A percentile compares a stretch with the other conserved stretches of the same genome.
Evolutionary conservation across 73 alveolate species (phyloP).

Genomic region (Halteria grandinella): DNA sequence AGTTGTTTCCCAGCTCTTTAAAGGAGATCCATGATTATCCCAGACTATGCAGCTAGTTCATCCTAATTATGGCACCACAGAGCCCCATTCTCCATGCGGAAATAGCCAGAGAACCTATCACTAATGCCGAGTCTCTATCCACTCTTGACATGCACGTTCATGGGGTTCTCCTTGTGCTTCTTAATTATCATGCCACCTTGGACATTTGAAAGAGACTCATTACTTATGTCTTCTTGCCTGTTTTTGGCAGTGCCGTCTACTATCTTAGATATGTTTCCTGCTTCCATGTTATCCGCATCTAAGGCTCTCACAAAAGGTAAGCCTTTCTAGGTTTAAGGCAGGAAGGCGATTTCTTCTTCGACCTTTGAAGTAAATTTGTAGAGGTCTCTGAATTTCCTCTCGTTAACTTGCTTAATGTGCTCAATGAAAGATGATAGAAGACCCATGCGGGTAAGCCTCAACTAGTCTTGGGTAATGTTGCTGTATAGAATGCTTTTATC

Average conservation of each 20-base stretch:
- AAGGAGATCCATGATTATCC: constrained; percentile 74
- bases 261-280: neutral
- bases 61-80: constrained; percentile 76
- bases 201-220: neutral
- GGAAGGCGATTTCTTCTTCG: constrained; percentile 2
- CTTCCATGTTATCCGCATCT: too few relatives aligned
- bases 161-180: neutral
- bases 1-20: constrained; percentile 70
- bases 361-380: constrained; percentile 2
- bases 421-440: constrained; percentile 13
- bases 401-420: too few relatives aligned
- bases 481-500: neutral
- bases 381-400: too few relatives aligned
- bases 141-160: neutral
- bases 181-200: neutral
- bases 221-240: neutral
- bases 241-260: neutral
- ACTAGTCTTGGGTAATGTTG: neutral
- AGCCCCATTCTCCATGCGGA: constrained; percentile 64
- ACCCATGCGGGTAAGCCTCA: constrained; percentile 13
- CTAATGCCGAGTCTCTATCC: constrained; percentile 34
- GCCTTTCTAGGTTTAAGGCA: too few relatives aligned
- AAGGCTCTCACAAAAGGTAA: too few relatives aligned
- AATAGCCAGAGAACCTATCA: constrained; percentile 54
- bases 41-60: constrained; percentile 71